Base-by-base conservation (phyloP, 108 stramenopile species). In the Skeletonema costatum region DNA sequence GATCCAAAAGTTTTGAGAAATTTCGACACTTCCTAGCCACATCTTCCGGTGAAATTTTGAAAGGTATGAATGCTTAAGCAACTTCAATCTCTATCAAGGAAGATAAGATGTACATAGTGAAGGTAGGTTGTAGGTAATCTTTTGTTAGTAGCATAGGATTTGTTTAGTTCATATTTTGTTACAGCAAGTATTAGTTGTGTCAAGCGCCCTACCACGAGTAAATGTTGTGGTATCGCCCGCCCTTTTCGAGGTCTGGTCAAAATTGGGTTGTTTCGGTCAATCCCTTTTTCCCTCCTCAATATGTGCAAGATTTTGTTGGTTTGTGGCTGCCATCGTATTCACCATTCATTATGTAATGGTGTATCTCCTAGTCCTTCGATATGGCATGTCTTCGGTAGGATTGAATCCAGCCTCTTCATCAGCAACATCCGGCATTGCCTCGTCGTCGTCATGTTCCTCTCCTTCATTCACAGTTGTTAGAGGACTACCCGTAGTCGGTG, bases 301-400 rank as follows among this genome's bases (percentile, higher is more conserved):
- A 56, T 56, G 53, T 56, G 53, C 53, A 56, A 25, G 44, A 46
- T 16, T 46, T 56, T 56, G 25, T 56, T 56, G 6, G 25, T 56
- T 56, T 9, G 19, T 56, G 4, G n/a, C 53, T 21, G 3, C 7
- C 25, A 29, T 21, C 9, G 25, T 21, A 21, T 2, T 7, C 21
- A 56, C 19, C 21, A 21, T 25, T 56, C 19, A 21, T 56, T 75
- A 95, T 31, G 92, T 92, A 51, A 95, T 92, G 30, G 94, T 95
- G 70, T 95, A 92, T 32, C 94, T 80, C 41, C 94, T 87, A 9
- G 84, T 75, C 50, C 94, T 79, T 53, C 94, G 92, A 85, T 82
- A 95, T 29, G 94, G 94, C 81, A 88, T 89, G 35, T 92, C 90
- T 2, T 95, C 91, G 0, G 94, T 92, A 9, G 94, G 91, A 56